These are phyloP conservation scores for Arabidopsis hybrid DNA, from an alignment of 441 rosid genomes.

Conservation along the genomic window DNA sequence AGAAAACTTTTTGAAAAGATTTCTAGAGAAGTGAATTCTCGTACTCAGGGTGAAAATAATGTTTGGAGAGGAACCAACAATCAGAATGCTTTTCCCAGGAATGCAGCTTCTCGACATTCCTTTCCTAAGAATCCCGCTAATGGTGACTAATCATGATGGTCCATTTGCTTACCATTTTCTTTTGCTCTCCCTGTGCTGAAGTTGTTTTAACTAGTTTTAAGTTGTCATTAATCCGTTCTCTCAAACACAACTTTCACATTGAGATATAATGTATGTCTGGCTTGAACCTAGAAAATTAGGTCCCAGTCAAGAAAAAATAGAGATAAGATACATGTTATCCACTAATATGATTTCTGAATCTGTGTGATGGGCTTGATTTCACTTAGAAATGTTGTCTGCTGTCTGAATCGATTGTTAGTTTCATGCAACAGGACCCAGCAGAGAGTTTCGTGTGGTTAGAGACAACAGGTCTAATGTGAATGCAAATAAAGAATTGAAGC, in stretches of 20 bases:
- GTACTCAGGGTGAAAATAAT: conserved; percentile 51
- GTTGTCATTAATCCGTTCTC: background rate
- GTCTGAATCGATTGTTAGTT: conserved; percentile 30
- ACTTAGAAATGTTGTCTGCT: conserved; percentile 4
- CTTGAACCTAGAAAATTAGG: background rate
- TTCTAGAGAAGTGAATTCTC: conserved; percentile 47
- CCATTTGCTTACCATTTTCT: conserved; percentile 4
- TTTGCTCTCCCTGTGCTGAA: conserved; percentile 4
- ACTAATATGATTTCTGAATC: background rate
- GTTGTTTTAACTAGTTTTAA: background rate
- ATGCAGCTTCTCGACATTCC: conserved; percentile 15
- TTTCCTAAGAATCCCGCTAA: conserved; percentile 10
- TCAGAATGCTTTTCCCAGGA: conserved; percentile 52
- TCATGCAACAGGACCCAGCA: conserved; percentile 51
- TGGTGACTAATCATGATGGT: conserved; percentile 35
- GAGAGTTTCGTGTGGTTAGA: conserved; percentile 83
- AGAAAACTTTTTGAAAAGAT: conserved; percentile 55
- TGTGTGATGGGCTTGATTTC: background rate
- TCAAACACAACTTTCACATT: background rate
- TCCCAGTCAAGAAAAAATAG: background rate
- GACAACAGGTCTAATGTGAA: conserved; percentile 73
- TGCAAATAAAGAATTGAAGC: conserved; percentile 52
- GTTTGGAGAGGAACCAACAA: conserved; percentile 56
- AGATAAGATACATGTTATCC: conserved; percentile 1
- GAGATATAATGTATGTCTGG: background rate